Evolutionary conservation across 169 alveolate genomes (phyloP).

Genomic region (Besnoitia besnoiti): DNA sequence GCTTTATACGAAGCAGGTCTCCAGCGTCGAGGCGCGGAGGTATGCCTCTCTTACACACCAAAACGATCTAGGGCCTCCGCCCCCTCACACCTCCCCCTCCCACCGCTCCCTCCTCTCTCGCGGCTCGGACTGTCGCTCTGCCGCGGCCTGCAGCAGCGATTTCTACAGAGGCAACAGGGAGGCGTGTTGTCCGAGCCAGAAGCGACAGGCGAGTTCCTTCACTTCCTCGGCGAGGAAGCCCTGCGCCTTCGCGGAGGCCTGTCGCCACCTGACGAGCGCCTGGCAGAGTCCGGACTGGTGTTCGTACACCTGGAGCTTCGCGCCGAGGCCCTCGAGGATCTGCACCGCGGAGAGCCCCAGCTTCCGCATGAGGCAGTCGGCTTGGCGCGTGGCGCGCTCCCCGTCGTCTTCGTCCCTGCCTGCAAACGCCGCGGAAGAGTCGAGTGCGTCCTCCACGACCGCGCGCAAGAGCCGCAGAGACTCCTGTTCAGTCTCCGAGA

Average conservation of each 20-base stretch:
- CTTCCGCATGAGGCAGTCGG: conserved; percentile 4
- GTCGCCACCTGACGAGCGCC: conserved; percentile 58
- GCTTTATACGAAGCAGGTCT: too few species aligned
- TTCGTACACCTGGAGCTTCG: conserved; percentile 15
- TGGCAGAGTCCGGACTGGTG: conserved; percentile 27
- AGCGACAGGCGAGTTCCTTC: conserved; percentile 58
- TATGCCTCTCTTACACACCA: too few species aligned
- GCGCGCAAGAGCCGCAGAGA: not conserved
- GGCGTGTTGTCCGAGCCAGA: conserved; percentile 49
- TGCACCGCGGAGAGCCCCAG: not conserved
- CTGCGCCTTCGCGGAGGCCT: conserved; percentile 54
- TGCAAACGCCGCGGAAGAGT: not conserved
- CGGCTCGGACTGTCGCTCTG: too few species aligned
- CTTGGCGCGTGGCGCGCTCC: not conserved
- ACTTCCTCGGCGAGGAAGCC: conserved; percentile 59
- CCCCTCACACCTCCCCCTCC: too few species aligned
- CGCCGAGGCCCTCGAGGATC: conserved; percentile 14
- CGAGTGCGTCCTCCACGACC: not conserved
- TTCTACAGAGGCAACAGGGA: not conserved
- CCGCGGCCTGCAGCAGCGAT: too few species aligned
- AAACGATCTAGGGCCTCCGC: too few species aligned
- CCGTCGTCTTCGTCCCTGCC: not conserved
- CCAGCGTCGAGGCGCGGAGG: too few species aligned
- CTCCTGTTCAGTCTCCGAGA: not conserved
- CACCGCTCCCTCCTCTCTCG: too few species aligned